Conservation (phyloP, 73 alveolate species). For the Paramecium octaurelia region DNA sequence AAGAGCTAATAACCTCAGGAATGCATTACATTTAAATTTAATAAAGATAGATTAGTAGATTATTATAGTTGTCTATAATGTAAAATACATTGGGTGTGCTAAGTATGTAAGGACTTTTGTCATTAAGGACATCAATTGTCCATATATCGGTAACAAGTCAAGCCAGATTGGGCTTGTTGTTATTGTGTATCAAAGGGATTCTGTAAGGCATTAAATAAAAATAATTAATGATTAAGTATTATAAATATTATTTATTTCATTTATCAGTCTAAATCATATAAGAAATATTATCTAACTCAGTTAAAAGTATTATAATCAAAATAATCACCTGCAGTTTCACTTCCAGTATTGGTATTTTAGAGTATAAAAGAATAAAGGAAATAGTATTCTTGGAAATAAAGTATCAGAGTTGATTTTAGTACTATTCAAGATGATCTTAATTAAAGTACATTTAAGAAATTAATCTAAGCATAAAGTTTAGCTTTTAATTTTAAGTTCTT, state of each 20-base stretch:
- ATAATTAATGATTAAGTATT: background rate
- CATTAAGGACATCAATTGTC: conserved; percentile 6
- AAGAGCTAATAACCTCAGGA: background rate
- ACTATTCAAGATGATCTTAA: too few relatives aligned
- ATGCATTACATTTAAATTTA: conserved; percentile 11
- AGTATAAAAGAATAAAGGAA: too few relatives aligned
- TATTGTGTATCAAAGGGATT: conserved; percentile 47
- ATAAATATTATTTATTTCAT: background rate
- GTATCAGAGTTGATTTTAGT: too few relatives aligned
- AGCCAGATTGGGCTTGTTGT: conserved; percentile 46
- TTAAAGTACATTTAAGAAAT: too few relatives aligned
- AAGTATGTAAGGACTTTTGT: background rate
- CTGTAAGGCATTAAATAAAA: conserved; percentile 23
- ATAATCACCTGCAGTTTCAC: too few relatives aligned
- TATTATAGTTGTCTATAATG: background rate
- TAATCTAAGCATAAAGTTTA: too few relatives aligned
- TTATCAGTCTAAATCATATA: too few relatives aligned
- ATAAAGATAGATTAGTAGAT: background rate
- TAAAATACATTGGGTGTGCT: conserved; percentile 19
- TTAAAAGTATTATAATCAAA: too few relatives aligned
- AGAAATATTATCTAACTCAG: too few relatives aligned
- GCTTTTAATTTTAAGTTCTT: too few relatives aligned
- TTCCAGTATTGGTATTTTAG: too few relatives aligned
- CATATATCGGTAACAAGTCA: background rate
- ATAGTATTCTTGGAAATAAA: too few relatives aligned